Conservation (phyloP, 2,329 filamentous ascomycete genomes). For the Alternaria rosae region DNA sequence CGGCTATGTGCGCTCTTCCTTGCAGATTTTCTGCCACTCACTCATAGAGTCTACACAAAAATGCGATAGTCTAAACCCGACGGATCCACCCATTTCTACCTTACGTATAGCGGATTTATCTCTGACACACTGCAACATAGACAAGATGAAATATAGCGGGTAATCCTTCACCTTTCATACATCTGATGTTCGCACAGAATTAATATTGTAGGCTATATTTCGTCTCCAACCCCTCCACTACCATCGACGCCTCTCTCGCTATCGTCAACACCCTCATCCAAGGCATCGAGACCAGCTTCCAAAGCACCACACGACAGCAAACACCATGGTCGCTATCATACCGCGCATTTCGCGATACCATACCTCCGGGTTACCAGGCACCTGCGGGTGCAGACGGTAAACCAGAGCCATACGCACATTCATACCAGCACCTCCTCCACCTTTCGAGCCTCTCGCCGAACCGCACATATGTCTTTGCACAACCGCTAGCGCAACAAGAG, state of each 20-base stretch:
- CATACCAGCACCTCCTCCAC: conserved; percentile 43
- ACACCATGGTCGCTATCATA: conserved; percentile 42
- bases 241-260: conserved; percentile 32
- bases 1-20: neutral
- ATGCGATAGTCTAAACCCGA: neutral
- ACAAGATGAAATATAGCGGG: conserved; percentile 31
- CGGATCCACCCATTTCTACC: neutral
- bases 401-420: conserved; percentile 25
- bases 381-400: conserved; percentile 22
- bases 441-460: conserved; percentile 28
- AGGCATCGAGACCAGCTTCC: conserved; percentile 38
- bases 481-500: conserved; percentile 22
- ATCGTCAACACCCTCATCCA: conserved; percentile 32
- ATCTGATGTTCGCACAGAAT: neutral
- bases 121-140: neutral
- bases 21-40: neutral
- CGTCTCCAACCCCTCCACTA: conserved; percentile 36
- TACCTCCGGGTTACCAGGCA: conserved; percentile 24
- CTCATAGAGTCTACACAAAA: neutral
- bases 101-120: neutral
- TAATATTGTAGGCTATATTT: conserved; percentile 39
- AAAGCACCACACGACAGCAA: conserved; percentile 25
- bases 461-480: conserved; percentile 35
- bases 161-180: neutral
- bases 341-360: conserved; percentile 43